A percentile compares a stretch with the other conserved stretches of the same genome.
These are phyloP conservation scores for Aspergillus quadricinctus DNA, from an alignment of 2,329 filamentous ascomycete genomes.

Conservation along the genomic window DNA sequence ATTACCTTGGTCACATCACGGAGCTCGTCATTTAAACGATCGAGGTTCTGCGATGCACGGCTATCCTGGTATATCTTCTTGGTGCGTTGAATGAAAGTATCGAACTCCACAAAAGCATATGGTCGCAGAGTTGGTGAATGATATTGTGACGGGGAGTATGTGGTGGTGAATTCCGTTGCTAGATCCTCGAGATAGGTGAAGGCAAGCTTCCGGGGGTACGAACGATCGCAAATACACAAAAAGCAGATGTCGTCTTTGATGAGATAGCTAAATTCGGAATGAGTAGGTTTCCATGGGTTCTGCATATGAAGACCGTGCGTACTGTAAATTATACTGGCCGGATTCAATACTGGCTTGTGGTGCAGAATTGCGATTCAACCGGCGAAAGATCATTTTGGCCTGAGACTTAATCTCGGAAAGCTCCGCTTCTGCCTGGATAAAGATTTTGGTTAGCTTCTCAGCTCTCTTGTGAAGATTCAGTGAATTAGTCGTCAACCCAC, in stretches of 20 bases:
- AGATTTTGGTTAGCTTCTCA: neutral
- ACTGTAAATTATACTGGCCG: constrained; percentile 80
- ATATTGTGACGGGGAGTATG: constrained; percentile 71
- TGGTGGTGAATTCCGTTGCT: constrained; percentile 81
- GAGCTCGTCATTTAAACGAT: constrained; percentile 93
- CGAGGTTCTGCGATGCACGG: constrained; percentile 84
- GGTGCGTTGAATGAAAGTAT: constrained; percentile 90
- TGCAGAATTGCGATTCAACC: constrained; percentile 83
- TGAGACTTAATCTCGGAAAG: constrained; percentile 86
- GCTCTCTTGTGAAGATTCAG: neutral
- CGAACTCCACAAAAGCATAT: constrained; percentile 97
- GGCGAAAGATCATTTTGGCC: constrained; percentile 82
- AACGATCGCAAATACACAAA: constrained; percentile 86
- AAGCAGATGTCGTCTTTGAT: constrained; percentile 82
- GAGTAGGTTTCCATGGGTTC: neutral
- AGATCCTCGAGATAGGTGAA: constrained; percentile 97
- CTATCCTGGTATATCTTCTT: constrained; percentile 92
- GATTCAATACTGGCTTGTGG: constrained; percentile 89
- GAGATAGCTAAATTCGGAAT: constrained; percentile 60
- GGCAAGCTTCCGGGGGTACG: constrained; percentile 95
- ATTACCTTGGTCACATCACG: constrained; percentile 98
- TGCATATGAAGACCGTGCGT: constrained; percentile 31
- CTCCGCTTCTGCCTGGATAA: constrained; percentile 60
- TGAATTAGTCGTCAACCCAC: constrained; percentile 35
- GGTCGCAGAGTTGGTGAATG: constrained; percentile 72